Conservation (phyloP, 192 early-diverging fungal species). For the Mortierella hygrophila region DNA sequence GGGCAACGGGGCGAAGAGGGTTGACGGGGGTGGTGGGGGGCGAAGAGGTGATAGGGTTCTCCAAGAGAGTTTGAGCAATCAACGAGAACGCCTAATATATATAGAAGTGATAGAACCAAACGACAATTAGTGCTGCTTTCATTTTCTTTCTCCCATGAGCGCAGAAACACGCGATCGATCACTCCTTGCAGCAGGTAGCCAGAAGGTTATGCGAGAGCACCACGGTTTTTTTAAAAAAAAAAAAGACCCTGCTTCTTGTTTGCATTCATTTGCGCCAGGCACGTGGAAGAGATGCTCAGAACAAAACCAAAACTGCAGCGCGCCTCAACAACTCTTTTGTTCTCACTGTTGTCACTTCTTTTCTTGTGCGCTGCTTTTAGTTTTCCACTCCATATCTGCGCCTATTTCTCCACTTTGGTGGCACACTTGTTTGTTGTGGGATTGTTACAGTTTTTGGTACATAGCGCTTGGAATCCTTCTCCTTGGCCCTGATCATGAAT, state of each 20-base stretch:
- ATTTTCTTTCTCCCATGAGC: neutral
- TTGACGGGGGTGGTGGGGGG: slow-evolving; percentile 66
- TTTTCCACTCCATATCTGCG: neutral
- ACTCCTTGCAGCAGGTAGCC: neutral
- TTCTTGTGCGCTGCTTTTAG: neutral
- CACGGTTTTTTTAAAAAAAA: neutral
- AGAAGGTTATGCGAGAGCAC: slow-evolving; percentile 7
- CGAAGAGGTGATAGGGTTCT: slow-evolving; percentile 76
- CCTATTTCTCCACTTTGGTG: neutral
- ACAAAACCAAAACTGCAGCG: neutral
- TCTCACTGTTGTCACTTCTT: neutral
- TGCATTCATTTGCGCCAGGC: neutral
- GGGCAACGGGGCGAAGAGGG: slow-evolving; percentile 58
- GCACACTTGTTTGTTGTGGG: neutral
- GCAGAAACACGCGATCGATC: neutral
- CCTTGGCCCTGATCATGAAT: neutral
- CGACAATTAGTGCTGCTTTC: neutral
- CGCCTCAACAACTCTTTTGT: neutral
- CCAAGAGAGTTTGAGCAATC: slow-evolving; percentile 82
- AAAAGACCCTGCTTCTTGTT: neutral
- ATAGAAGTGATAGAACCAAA: no score
- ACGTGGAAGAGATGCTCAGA: neutral
- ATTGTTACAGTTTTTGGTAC: neutral
- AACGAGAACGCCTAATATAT: slow-evolving; percentile 82
- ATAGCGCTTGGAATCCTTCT: neutral